Evolutionary conservation across 768 basidiomycete genomes (phyloP), one percentile per base, ranked within the genome.

Genomic region (Lactarius vividus): DNA sequence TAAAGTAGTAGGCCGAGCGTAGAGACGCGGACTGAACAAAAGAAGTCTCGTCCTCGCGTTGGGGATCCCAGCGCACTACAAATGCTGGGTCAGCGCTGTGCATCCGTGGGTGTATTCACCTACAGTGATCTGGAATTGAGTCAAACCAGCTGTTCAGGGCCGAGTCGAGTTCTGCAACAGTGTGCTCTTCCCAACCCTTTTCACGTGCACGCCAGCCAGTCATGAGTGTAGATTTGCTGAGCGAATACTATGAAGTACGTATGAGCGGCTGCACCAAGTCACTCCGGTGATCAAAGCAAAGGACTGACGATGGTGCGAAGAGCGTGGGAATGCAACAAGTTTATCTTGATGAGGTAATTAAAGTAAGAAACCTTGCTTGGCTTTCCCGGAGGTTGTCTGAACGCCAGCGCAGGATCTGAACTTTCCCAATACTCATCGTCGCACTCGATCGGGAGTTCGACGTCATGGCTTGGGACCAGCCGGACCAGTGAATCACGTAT

Each of bases 351-450:
- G 44, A 79, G 76, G 57, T 75, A 79, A 59, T 83, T 78, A 68
- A 90, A 90, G 56, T 77, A 82, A 1, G 87, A 76, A 3, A 88
- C 72, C 0, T 71, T 72, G 7, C 83, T 83, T 1, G 86, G 85
- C 69, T 83, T 84, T 29, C 80, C 82, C 1, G 78, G 71, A 0
- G 91, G 91, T 70, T 92, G 90, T 61, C 81, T 81, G 75, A 88
- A 90, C 4, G 78, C 63, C 26, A 65, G n/a, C 1, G 54, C 16
- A 0, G 70, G 69, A 61, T 70, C 39, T 5, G 52, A 6, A 37
- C 64, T 57, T 55, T 59, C 61, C 69, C 69, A 70, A 18, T 70
- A 70, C 55, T 70, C 69, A 6, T 70, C 69, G 23, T 70, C 69
- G 39, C 69, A 70, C 23, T 68, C 69, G 26, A 64, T 49, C 4